Conservation (phyloP, 306 rosid genomes). For the Lathyrus aphaca region DNA sequence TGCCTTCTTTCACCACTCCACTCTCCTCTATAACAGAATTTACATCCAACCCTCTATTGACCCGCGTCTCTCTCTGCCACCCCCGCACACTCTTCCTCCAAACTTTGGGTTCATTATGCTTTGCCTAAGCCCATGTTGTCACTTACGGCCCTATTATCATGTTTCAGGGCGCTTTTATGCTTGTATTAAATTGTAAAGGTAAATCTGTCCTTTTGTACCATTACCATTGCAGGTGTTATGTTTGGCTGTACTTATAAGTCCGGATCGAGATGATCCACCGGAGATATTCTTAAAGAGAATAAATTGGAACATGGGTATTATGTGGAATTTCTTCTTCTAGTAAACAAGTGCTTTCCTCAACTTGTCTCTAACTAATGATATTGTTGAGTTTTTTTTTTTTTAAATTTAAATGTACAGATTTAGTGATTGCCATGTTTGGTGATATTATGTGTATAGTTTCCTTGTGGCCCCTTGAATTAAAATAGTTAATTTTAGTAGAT, state of each 20-base stretch:
- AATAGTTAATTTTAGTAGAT: conserved; percentile 24
- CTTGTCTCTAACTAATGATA: conserved; percentile 25
- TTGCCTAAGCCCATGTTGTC: too few relatives aligned
- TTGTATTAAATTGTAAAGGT: background rate
- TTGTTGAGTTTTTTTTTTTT: background rate
- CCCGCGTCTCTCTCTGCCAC: too few relatives aligned
- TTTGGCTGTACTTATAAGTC: background rate
- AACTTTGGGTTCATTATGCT: too few relatives aligned
- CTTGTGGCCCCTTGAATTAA: conserved; percentile 26
- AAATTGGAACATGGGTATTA: conserved; percentile 29
- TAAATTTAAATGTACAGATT: conserved; percentile 32
- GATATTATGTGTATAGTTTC: conserved; percentile 37
- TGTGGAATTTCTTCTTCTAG: conserved; percentile 8
- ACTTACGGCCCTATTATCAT: background rate
- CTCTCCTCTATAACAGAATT: too few relatives aligned
- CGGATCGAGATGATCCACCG: conserved; percentile 7
- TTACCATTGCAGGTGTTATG: conserved; percentile 24
- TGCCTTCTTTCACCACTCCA: too few relatives aligned
- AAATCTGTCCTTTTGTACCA: background rate
- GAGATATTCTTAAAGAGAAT: conserved; percentile 25
- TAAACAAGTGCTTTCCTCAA: conserved; percentile 5
- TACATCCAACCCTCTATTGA: too few relatives aligned
- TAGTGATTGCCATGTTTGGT: conserved; percentile 18
- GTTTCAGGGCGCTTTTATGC: background rate
- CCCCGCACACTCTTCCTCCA: too few relatives aligned